Base-by-base conservation (phyloP, 805 yeast genomes). In the Naumovozyma baii region DNA sequence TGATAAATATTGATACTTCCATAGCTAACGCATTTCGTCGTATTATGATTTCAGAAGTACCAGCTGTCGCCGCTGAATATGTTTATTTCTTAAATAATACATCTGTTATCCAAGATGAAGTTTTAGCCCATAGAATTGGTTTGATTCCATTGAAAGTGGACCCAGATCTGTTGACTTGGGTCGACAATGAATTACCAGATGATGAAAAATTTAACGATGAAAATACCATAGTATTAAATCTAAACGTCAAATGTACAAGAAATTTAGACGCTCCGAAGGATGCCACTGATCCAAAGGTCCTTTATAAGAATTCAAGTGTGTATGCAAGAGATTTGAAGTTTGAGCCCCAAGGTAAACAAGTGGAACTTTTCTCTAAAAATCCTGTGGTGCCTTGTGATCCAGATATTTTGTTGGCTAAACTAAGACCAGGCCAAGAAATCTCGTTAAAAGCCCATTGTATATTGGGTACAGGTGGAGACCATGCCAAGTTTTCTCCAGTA, bases 341-440 rank as follows among this genome's bases (percentile, higher is more conserved):
- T 57, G 94, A 83, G 64, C 95, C 96, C 29, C 90, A 84, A 55
- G 97, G 96, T 19, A 74, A 76, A 44, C 98, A 92, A 64, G 63
- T 67, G 14, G 90, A 82, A 50, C 62, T 68, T 31, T 85, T 83
- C 64, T 76, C 80, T 47, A 68, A 71, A 40, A 63, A 61, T 38
- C 85, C 88, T 1, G 84, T 81, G 30, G 79, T 68, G 8, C 82
- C 95, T 17, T 72, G 83, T 42, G 92, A 88, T 64, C 95, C 96
- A 29, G 82, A 92, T 60, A 84, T 92, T 49, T 66, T 92, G 47
- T 63, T 92, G 39, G 96, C 95, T 38, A 92, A 92, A 65, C 70
- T 92, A 55, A 77, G 98, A 54, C 97, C 97, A 5, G 96, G 96
- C 36, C 98, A 92, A 67, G 97, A 92, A 64, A 88, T 92, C 47